phyloP scores from a whole-genome alignment of 306 rosid species.

The Delonix regia region DNA sequence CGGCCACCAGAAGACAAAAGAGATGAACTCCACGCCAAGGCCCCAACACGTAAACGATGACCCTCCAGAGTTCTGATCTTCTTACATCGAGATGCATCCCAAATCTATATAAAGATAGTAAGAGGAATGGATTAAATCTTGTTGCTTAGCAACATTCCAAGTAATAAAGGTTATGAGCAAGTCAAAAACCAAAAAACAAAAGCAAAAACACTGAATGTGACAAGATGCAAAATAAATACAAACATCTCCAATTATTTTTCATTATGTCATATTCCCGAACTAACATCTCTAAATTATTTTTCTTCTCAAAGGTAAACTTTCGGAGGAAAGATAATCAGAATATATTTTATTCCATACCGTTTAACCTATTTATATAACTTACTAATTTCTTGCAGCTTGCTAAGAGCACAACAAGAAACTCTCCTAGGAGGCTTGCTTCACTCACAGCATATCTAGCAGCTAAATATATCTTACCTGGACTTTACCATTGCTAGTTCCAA shows the following conservation, averaged over 20 bases:
- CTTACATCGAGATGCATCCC: slow-evolving; percentile 96
- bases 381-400: slow-evolving; percentile 17
- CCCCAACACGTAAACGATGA: slow-evolving; percentile 79
- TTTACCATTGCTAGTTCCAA: slow-evolving; percentile 92
- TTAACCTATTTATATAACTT: slow-evolving; percentile 1
- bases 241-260: neutral
- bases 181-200: no score
- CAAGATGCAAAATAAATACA: slow-evolving; percentile 17
- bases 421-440: neutral
- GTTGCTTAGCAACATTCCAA: slow-evolving; percentile 15
- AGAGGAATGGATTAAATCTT: slow-evolving; percentile 31
- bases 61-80: slow-evolving; percentile 87
- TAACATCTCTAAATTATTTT: neutral
- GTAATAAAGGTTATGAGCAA: slow-evolving; percentile 2
- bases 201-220: neutral
- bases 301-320: neutral
- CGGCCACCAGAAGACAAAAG: slow-evolving; percentile 93
- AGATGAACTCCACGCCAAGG: slow-evolving; percentile 94
- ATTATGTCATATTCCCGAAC: neutral
- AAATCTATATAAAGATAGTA: slow-evolving; percentile 58
- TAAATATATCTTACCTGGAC: slow-evolving; percentile 75
- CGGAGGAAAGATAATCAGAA: neutral
- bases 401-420: slow-evolving; percentile 20
- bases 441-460: slow-evolving; percentile 5
- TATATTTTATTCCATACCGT: neutral